Evolutionary conservation across 805 yeast genomes (phyloP).

Genomic region (Lachancea lanzarotensis): DNA sequence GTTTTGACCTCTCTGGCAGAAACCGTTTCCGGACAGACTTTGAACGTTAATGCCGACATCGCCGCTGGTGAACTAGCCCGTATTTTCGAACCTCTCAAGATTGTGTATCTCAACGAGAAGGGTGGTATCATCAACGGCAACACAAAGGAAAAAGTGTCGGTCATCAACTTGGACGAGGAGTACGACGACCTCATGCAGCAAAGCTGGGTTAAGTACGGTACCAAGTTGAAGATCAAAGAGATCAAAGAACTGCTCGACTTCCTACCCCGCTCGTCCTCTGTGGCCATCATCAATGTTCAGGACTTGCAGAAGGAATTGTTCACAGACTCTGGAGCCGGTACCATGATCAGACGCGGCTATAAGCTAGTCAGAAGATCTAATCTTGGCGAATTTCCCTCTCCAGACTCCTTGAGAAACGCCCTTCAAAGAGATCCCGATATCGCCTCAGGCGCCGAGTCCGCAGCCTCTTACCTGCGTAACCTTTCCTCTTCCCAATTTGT

Average conservation of each 20-base stretch:
- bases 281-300: constrained; percentile 91
- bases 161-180: constrained; percentile 93
- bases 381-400: constrained; percentile 58
- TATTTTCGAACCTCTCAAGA: constrained; percentile 93
- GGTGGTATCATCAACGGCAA: constrained; percentile 95
- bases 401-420: constrained; percentile 73
- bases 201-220: constrained; percentile 98
- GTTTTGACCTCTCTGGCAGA: constrained; percentile 95
- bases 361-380: constrained; percentile 69
- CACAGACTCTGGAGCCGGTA: constrained; percentile 99
- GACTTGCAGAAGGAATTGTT: constrained; percentile 95
- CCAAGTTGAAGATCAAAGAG: constrained; percentile 93
- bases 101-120: constrained; percentile 92
- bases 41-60: constrained; percentile 97
- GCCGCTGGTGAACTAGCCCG: constrained; percentile 98
- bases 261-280: constrained; percentile 94
- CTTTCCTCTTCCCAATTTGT: constrained; percentile 59
- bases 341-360: constrained; percentile 95
- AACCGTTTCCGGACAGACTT: constrained; percentile 91
- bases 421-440: constrained; percentile 73
- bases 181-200: constrained; percentile 85
- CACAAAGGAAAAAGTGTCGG: constrained; percentile 83
- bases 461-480: constrained; percentile 71
- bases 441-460: constrained; percentile 60
- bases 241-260: constrained; percentile 90